phyloP scores from a whole-genome alignment of 257 asterid genomes.

The Schizonepeta tenuifolia region DNA sequence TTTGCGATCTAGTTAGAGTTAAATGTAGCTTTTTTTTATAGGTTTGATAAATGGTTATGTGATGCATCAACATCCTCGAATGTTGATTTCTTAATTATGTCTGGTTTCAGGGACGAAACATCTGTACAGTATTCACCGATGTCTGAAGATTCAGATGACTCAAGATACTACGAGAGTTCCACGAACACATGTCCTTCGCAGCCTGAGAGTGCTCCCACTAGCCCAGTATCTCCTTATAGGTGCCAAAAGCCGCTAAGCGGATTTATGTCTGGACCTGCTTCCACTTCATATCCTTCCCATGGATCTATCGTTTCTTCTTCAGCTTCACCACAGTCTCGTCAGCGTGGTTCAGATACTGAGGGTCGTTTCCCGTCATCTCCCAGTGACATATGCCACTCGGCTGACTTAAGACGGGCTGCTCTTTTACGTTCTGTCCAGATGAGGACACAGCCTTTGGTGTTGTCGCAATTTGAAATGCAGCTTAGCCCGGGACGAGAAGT shows the following conservation, averaged over 20 bases:
- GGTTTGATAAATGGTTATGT: slow-evolving; percentile 13
- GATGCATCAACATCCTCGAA: neutral
- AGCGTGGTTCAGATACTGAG: slow-evolving; percentile 87
- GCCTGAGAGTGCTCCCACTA: slow-evolving; percentile 82
- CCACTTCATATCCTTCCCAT: slow-evolving; percentile 55
- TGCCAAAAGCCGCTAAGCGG: slow-evolving; percentile 64
- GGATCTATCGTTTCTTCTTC: slow-evolving; percentile 42
- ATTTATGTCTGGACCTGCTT: slow-evolving; percentile 46
- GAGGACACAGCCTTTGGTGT: slow-evolving; percentile 74
- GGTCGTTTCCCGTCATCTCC: slow-evolving; percentile 97
- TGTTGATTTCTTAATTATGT: slow-evolving; percentile 8
- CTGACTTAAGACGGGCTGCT: slow-evolving; percentile 89
- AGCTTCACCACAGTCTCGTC: slow-evolving; percentile 67
- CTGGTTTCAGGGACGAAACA: slow-evolving; percentile 75
- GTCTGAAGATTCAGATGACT: slow-evolving; percentile 97
- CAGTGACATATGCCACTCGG: slow-evolving; percentile 97
- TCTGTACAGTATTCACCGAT: slow-evolving; percentile 85
- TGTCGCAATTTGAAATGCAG: slow-evolving; percentile 52
- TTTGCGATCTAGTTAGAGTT: slow-evolving; percentile 9
- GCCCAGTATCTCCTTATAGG: slow-evolving; percentile 91
- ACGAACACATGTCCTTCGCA: slow-evolving; percentile 62
- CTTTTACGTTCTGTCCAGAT: slow-evolving; percentile 90
- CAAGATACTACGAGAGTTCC: slow-evolving; percentile 65
- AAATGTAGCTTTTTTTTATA: neutral
- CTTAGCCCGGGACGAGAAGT: slow-evolving; percentile 60